Percentiles rank a stretch among this genome's conserved stretches.
Evolutionary conservation across 176 grass and related monocot species (phyloP).

Genomic region (Hordeum marinum): DNA sequence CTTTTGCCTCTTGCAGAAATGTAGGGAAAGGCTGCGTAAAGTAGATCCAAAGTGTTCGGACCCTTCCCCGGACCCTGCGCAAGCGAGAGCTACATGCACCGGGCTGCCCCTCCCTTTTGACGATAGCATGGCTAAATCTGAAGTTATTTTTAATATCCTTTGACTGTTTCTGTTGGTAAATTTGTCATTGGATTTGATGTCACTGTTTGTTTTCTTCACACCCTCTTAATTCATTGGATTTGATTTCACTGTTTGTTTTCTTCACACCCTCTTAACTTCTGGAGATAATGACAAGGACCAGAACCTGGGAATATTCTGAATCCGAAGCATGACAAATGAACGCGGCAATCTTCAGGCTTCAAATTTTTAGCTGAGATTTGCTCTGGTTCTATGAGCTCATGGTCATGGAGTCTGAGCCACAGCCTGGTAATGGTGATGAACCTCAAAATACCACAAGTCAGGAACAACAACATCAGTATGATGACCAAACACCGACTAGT

Average conservation of each 20-base stretch:
- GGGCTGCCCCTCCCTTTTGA: not conserved
- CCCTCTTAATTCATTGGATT: not conserved
- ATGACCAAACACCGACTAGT: not conserved
- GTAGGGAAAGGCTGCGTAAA: no score
- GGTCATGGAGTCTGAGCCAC: slow-evolving; percentile 14
- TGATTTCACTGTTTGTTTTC: not conserved
- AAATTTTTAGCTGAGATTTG: not conserved
- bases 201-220: slow-evolving; percentile 6
- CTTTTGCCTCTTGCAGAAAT: not conserved
- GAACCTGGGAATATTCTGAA: not conserved
- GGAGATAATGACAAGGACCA: not conserved
- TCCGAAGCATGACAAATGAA: not conserved
- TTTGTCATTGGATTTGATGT: not conserved
- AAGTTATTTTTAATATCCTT: not conserved
- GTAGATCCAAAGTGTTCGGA: no score
- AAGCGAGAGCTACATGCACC: no score
- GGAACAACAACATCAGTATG: not conserved
- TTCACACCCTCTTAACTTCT: not conserved
- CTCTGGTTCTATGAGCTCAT: not conserved
- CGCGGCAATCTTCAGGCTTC: not conserved
- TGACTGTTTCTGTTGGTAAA: not conserved
- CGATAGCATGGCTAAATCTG: not conserved
- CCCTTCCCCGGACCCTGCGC: no score
- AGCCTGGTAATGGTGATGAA: not conserved
- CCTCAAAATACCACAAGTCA: not conserved